These are phyloP conservation scores for Osmanthus fragrans DNA, from an alignment of 257 asterid genomes.

Conservation along the genomic window DNA sequence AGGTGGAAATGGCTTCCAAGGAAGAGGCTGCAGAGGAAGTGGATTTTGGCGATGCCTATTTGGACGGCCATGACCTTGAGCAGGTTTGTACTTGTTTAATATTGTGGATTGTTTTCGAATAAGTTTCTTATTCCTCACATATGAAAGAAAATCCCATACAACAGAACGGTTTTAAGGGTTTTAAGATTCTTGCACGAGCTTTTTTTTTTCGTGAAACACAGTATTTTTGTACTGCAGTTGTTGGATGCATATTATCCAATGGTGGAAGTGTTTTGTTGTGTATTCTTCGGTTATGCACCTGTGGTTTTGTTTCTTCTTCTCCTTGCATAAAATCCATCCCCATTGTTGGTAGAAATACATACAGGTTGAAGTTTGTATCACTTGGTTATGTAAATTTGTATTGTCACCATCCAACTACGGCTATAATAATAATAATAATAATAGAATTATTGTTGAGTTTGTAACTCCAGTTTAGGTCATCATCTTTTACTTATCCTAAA, in stretches of 20 bases:
- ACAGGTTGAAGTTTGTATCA: not conserved
- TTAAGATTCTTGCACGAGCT: not conserved
- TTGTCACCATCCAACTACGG: not conserved
- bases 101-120: not conserved
- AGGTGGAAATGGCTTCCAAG: slow-evolving; percentile 36
- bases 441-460: not conserved
- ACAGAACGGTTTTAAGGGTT: not conserved
- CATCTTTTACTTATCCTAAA: not conserved
- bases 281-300: not conserved
- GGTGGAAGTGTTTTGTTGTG: not conserved
- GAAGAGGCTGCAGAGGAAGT: slow-evolving; percentile 38
- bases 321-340: not conserved
- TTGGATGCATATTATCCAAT: not conserved
- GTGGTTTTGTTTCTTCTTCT: not conserved
- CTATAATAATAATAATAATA: too few species aligned
- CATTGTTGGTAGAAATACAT: not conserved
- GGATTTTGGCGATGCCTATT: slow-evolving; percentile 41
- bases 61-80: slow-evolving; percentile 46
- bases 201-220: not conserved
- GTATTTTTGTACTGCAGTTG: not conserved
- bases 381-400: not conserved
- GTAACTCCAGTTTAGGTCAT: not conserved
- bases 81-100: slow-evolving; percentile 45
- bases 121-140: not conserved
- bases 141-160: not conserved